Base-by-base conservation (phyloP, 305 asterid species). In the Euphrasia arctica region DNA sequence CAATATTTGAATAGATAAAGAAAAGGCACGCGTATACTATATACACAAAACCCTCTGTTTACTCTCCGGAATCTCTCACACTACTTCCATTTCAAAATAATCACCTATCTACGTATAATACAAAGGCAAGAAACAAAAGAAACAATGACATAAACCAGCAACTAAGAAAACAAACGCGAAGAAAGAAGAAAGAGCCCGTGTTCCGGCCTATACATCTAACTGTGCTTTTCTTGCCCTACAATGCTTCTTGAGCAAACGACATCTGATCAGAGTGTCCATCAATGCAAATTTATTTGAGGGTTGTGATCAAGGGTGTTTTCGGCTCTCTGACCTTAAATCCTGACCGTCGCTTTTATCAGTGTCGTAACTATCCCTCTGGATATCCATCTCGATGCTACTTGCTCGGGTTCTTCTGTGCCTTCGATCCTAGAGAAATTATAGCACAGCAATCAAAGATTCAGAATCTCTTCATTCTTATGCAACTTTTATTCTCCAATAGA, bases 301-400 rank as follows among this genome's bases (percentile, higher is more conserved):
- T 34, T 48, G 47, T 39, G 58, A 63, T 69, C 64, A 29, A 59
- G 62, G 69, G 63, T 70, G 76, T 54, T 88, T 82, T 70, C 52
- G 69, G 78, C 89, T 84, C 56, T 85, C 90, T 2, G 89, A 62
- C 73, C 80, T 77, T 49, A 76, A 55, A 56, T 85, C 95, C 65
- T 76, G 89, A 63, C 75, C 76, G 74, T 83, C 96, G 49, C 96
- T 88, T 74, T 78, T 84, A 78, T 90, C 97, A 3, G 93, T 84
- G 78, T 90, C 97, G 7, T 77, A 79, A 68, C 66, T 86, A 32
- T 83, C 84, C 62, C 79, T 71, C 54, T 83, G 87, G 12, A 79
- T 58, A 39, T 91, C 95, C 32, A 77, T 76, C 78, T 87, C 98
- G 15, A 55, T 73, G 78, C 91, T 85, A 55, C 78, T 78, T 47